phyloP scores from a whole-genome alignment of 495 filamentous ascomycete genomes.

The Penicillium daleae region DNA sequence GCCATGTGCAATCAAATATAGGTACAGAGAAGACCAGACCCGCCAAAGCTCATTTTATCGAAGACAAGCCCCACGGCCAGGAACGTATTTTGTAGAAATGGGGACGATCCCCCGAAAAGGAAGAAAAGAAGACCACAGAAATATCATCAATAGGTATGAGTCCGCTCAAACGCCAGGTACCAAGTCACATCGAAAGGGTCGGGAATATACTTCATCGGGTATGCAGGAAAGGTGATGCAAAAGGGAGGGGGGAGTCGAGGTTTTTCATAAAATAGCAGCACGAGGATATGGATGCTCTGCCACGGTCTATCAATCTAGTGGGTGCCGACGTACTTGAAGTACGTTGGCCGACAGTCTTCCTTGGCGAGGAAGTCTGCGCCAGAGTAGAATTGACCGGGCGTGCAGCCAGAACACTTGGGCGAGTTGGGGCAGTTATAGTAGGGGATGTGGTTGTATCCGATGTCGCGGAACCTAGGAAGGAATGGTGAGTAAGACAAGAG shows the following conservation, averaged over 20 bases:
- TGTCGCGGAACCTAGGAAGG: constrained; percentile 87
- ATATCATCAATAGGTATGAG: constrained; percentile 35
- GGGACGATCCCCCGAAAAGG: constrained; percentile 6
- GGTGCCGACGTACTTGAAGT: constrained; percentile 93
- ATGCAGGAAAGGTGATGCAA: constrained; percentile 34
- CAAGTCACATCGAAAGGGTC: constrained; percentile 26
- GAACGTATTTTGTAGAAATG: constrained; percentile 26
- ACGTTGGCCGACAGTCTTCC: constrained; percentile 95
- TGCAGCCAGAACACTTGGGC: constrained; percentile 90
- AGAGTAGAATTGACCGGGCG: constrained; percentile 82
- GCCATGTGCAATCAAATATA: constrained; percentile 35
- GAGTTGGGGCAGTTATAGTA: constrained; percentile 99
- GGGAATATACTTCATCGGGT: constrained; percentile 35
- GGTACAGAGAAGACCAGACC: constrained; percentile 35
- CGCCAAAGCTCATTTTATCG: constrained; percentile 16
- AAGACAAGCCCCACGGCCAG: constrained; percentile 21
- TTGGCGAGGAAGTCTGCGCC: constrained; percentile 80
- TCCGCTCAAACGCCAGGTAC: constrained; percentile 39
- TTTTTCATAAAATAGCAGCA: constrained; percentile 27
- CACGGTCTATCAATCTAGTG: constrained; percentile 50
- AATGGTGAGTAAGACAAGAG: constrained; percentile 11
- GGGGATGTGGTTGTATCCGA: constrained; percentile 97
- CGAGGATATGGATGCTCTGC: constrained; percentile 10
- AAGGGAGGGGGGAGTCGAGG: constrained; percentile 13
- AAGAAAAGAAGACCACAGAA: constrained; percentile 29